Evolutionary conservation across 83 land plant species (phyloP), one percentile per base, ranked within the genome.

Genomic region (Picea engelmannii): DNA sequence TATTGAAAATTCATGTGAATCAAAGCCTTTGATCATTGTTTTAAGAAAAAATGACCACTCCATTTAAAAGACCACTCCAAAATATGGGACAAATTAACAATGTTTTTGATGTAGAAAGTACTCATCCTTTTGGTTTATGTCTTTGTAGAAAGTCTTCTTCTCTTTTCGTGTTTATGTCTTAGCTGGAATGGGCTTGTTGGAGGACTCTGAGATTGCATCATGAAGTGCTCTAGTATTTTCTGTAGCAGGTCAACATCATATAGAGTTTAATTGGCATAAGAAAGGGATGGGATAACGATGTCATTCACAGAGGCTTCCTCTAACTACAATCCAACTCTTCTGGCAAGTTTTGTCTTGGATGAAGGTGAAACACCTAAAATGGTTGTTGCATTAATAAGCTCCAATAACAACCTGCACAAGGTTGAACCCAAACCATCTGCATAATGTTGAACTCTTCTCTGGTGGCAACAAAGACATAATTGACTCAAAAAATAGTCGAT

Each of bases 211-310:
- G 90, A 87, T 40, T 91, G 98, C 78, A 87, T 82, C 90, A 96
- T 76, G 90, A 96, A 94, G 81, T 91, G 90, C 78, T 90, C 93
- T 74, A 96, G 68, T 66, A 96, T 94, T 24, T 76, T 84, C 82
- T 86, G 85, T 9, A 96, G 94, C 11, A 94, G 86, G 35, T 96
- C 96, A 15, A 95, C 91, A 75, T 96, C 97, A 83, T 95, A 94
- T 4, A 91, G 42, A 21, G 88, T 87, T 25, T 91, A 92, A n/a
- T 81, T 85, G 24, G 87, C 64, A 62, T 85, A 78, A 23, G 87
- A 87, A 31, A 84, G 77, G 17, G 94, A 84, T 1, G 91, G 94
- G 27, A 94, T 90, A 24, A 94, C 83, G 47, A 94, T 83, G 77
- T 94, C 96, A 8, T 24, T 63, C 23, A 85, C 87, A 12, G 82